Evolutionary conservation across 371 early-diverging fungal genomes (phyloP), one percentile per base, ranked within the genome.

Genomic region (Smittium culicis): DNA sequence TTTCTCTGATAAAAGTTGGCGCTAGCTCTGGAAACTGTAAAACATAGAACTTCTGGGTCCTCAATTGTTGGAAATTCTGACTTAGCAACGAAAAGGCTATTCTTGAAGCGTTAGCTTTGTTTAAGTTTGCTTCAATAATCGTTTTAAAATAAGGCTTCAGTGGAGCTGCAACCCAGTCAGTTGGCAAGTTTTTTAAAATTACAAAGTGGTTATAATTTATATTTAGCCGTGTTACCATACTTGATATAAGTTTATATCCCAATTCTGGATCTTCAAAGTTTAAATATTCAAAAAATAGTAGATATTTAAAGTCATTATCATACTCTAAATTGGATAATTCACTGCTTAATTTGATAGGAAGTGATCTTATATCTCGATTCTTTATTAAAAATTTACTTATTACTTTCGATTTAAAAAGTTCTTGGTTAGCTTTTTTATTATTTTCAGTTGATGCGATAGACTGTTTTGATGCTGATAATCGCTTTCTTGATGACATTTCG

Each of bases 141-240:
- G 35, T 67, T 31, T 68, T 70, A 0, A 29, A 11, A 3, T 66
- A 69, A 1, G 34, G 55, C 28, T 67, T 57, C 8, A 29, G 27
- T 34, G 65, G 54, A 28, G 71, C 34, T 16, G 57, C 34, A 30
- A 68, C 68, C 76, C 76, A 76, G 64, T 69, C 69, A 5, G 54
- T 68, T 0, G 76, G 76, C 3, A 76, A 58, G 5, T 58, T 61
- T 5, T 55, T 67, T 1, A 76, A 34, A 0, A 76, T 29, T 16
- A 20, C 29, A n/a, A 34, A 14, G 1, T 14, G 35, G 1, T 67
- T 16, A 1, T n/a, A 1, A 5, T 20, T 29, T 14, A 27, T 55
- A 0, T 67, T 28, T 34, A 65, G 68, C 28, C 68, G 60, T 0
- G 58, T 34, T 8, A 76, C 55, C 16, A 76, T 1, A 20, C 55